Evolutionary conservation across 441 rosid species (phyloP), one percentile per base, ranked within the genome.

Genomic region (Bruguiera hainesii): DNA sequence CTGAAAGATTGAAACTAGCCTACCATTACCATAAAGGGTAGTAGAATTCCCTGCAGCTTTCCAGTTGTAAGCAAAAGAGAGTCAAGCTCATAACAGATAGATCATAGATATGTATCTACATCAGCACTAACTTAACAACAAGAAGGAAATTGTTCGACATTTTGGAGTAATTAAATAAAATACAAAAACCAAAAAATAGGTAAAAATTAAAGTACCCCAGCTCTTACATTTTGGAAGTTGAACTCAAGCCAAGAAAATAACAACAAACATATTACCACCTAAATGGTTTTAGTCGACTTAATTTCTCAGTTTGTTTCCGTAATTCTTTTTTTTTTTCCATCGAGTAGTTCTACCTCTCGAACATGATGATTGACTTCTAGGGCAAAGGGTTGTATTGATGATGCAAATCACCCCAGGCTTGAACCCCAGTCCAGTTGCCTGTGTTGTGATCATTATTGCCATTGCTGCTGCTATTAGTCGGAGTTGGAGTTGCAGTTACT

Each of bases 381-480:
- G 98, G 96, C 85, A 89, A 78, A 77, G 78, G 75, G 76, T 79
- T 83, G 68, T 79, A 85, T 53, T 83, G 48, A 42, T 42, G 48
- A 42, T 42, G 87, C 82, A 84, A 78, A 78, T 91, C 89, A 69
- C 76, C 71, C 95, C 91, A 87, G 59, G 83, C 84, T 80, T 82
- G 91, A 77, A 78, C 76, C 15, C 85, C 86, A 73, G 78, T 78
- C 89, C 93, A 84, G 79, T 80, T 79, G 76, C 60, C 60, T 62
- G 70, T 59, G 72, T 68, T 72, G 25, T 55, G 58, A 46, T 79
- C 75, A 52, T 78, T 83, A 59, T 74, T 85, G 56, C 70, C 75
- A 52, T 78, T 83, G 61, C 75, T 85, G 59, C 70, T 79, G 64
- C 77, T 70, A 74, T 61, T 75, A 42, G 76, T 70, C 60, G 64